Evolutionary conservation across 2,329 filamentous ascomycete species (phyloP).

Genomic region (Didymella lethalis): DNA sequence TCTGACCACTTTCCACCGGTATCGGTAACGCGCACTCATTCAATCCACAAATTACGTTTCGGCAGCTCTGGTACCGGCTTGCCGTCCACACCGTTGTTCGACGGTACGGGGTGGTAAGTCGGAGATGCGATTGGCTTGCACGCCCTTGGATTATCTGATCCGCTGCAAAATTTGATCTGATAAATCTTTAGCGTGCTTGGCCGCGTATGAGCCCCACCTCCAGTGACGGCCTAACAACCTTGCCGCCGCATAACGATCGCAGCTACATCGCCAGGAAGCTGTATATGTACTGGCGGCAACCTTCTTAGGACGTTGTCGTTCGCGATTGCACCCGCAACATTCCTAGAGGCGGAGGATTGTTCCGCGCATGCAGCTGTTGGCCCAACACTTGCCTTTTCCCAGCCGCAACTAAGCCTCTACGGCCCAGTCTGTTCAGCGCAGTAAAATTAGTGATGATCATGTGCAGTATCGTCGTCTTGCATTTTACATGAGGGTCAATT

Average conservation of each 20-base stretch:
- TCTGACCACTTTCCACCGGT: constrained; percentile 23
- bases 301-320: constrained; percentile 9
- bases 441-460: too few species aligned
- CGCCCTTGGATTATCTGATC: constrained; percentile 27
- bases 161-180: constrained; percentile 32
- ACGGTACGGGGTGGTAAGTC: constrained; percentile 5
- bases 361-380: constrained; percentile 13
- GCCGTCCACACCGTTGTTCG: constrained; percentile 15
- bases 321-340: constrained; percentile 2
- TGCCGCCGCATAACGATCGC: constrained; percentile 3
- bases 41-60: constrained; percentile 8
- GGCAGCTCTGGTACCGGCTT: constrained; percentile 1
- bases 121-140: constrained; percentile 11
- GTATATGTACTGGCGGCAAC: constrained; percentile 7
- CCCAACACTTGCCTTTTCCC: neutral
- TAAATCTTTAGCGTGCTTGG: constrained; percentile 26
- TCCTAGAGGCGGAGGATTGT: neutral
- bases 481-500: too few species aligned
- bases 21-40: constrained; percentile 17
- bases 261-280: constrained; percentile 3
- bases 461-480: too few species aligned
- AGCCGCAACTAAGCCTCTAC: neutral
- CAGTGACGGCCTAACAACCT: constrained; percentile 4
- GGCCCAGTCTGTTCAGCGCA: neutral
- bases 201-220: constrained; percentile 4